Evolutionary conservation across 139 green algal species (phyloP).

Genomic region (Chlorella sp.): DNA sequence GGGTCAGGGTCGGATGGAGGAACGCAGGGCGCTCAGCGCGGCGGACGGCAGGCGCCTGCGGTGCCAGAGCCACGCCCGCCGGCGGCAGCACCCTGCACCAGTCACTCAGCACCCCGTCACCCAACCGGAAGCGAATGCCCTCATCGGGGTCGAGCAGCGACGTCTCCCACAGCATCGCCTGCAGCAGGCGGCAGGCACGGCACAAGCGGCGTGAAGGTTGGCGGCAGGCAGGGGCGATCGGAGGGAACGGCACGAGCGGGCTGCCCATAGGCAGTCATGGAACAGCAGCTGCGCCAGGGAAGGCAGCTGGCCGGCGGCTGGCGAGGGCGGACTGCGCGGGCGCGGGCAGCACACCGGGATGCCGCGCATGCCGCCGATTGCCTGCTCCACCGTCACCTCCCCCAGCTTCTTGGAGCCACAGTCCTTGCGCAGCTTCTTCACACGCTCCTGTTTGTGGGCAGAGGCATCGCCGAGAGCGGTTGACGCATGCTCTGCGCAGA

Average conservation of each 20-base stretch:
- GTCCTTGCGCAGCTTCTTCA: conserved; percentile 87
- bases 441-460: conserved; percentile 62
- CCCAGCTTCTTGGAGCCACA: conserved; percentile 78
- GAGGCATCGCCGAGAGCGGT: not conserved
- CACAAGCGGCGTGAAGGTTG: not conserved
- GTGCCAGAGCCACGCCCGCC: no score
- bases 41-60: no score
- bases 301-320: not conserved
- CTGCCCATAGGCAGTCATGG: not conserved
- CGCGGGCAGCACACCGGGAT: conserved; percentile 62
- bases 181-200: not conserved
- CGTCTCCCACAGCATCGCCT: conserved; percentile 97
- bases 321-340: not conserved
- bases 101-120: not conserved
- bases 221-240: not conserved
- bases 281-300: not conserved
- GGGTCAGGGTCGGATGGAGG: not conserved
- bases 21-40: no score
- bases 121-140: conserved; percentile 94
- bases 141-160: conserved; percentile 95
- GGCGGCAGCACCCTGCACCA: conserved; percentile 4
- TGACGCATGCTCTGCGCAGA: no score
- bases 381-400: conserved; percentile 86
- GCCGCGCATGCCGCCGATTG: conserved; percentile 96
- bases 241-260: not conserved